phyloP scores from a whole-genome alignment of 306 rosid genomes.

The Cucumis melo region DNA sequence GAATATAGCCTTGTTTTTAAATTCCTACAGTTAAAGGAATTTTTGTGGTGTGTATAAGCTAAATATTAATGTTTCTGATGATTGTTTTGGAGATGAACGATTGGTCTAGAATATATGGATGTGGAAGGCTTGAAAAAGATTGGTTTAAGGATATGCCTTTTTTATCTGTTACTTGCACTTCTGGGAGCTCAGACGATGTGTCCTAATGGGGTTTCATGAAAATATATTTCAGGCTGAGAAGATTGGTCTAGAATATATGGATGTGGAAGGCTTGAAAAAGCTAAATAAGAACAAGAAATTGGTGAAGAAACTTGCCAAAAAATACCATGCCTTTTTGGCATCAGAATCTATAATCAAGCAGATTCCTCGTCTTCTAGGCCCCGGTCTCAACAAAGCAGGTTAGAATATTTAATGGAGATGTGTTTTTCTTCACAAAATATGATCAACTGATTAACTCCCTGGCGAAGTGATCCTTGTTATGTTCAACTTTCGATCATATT shows the following conservation, averaged over 20 bases:
- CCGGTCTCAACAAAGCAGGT: constrained; percentile 95
- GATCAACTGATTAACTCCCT: background rate
- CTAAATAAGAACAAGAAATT: constrained; percentile 67
- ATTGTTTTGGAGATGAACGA: background rate
- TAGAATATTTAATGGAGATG: constrained; percentile 2
- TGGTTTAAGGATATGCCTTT: too few species aligned
- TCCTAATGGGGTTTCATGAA: background rate
- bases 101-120: too few species aligned
- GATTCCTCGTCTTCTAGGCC: constrained; percentile 84
- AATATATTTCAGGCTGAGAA: constrained; percentile 47
- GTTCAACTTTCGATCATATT: background rate
- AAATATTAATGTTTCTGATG: background rate
- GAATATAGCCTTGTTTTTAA: background rate
- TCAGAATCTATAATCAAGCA: constrained; percentile 85
- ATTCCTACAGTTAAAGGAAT: background rate
- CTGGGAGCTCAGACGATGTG: background rate
- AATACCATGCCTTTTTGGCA: constrained; percentile 75
- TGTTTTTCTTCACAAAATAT: background rate
- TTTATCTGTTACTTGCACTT: background rate
- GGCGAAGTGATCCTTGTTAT: background rate
- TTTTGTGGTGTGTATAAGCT: background rate
- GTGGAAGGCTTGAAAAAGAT: too few species aligned
- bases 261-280: constrained; percentile 73
- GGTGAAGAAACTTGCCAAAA: constrained; percentile 74
- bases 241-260: constrained; percentile 66